phyloP scores from a whole-genome alignment of 2,329 filamentous ascomycete genomes.

The Xylariaceae sp. region DNA sequence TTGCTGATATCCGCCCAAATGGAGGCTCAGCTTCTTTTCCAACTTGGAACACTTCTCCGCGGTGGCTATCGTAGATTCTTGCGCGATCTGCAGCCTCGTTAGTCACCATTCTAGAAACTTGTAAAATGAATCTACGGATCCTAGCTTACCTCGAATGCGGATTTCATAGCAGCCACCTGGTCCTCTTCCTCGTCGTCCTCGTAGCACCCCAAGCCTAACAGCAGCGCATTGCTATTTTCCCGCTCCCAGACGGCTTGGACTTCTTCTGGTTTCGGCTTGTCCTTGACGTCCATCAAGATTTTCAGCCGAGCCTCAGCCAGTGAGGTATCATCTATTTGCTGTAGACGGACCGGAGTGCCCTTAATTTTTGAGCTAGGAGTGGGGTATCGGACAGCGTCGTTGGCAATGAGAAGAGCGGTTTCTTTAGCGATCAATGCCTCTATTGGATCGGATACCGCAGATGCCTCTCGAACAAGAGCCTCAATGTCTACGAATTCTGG shows the following conservation, averaged over 20 bases:
- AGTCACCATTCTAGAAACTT: slow-evolving; percentile 2
- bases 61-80: slow-evolving; percentile 73
- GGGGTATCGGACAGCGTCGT: slow-evolving; percentile 79
- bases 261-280: slow-evolving; percentile 53
- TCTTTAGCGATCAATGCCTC: slow-evolving; percentile 76
- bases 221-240: slow-evolving; percentile 59
- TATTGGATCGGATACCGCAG: slow-evolving; percentile 66
- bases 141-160: slow-evolving; percentile 76
- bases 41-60: slow-evolving; percentile 85
- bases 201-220: slow-evolving; percentile 84
- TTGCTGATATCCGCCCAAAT: slow-evolving; percentile 89
- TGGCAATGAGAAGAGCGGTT: slow-evolving; percentile 77
- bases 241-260: slow-evolving; percentile 61
- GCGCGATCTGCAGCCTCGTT: slow-evolving; percentile 60
- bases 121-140: neutral
- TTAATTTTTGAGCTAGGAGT: slow-evolving; percentile 70
- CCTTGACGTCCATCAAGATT: slow-evolving; percentile 72
- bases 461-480: slow-evolving; percentile 68
- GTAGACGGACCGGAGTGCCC: slow-evolving; percentile 64
- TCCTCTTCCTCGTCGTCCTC: slow-evolving; percentile 77
- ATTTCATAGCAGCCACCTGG: slow-evolving; percentile 64
- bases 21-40: slow-evolving; percentile 89
- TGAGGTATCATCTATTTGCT: slow-evolving; percentile 71
- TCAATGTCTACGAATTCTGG: slow-evolving; percentile 75
- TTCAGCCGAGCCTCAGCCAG: slow-evolving; percentile 78